Base-by-base conservation (phyloP, 192 early-diverging fungal genomes). In the Pilaira anomala region DNA sequence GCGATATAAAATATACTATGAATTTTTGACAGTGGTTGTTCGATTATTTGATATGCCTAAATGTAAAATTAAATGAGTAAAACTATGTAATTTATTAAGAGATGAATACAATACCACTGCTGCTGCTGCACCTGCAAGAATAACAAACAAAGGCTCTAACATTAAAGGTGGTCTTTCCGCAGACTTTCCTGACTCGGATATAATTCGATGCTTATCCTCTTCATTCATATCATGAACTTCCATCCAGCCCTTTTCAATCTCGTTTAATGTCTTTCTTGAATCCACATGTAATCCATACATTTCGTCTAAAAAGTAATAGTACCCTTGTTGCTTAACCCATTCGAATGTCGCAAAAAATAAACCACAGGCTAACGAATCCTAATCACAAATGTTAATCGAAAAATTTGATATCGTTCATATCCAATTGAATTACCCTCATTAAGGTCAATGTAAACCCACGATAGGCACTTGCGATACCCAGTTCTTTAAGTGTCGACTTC, bases 301-400 rank as follows among this genome's bases (percentile, higher is more conserved):
- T 45, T 78, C 77, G 42, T 80, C 79, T 50, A 80, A 80, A 69
- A 67, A 87, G 64, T 70, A 81, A 52, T 86, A 84, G 51, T 88
- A 87, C 24, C 84, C 83, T 53, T 88, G 83, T 33, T 86, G 81
- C 42, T 91, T 91, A 7, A 86, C 79, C 76, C 78, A 84, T 68
- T 91, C 89, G 69, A 91, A 91, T 7, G 85, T 77, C 14, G 84
- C 88, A 80, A 91, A 91, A 54, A 91, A 91, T 16, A 85, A 71
- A 5, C 87, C 85, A 68, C 86, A 91, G 2, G 88, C 87, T 14
- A 83, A 51, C 0, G 84, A 82, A 64, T 91, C 89, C 78, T 91
- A 60, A 33, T 21, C 3, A 39, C 5, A 48, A 61, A 48, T 25
- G 6, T 28, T 18, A 13, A 25, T 7, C n/a, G 22, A 13, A 2